Percentiles rank a stretch among this genome's conserved stretches.
These are phyloP conservation scores for Periconia sp. DNA, from an alignment of 2,329 filamentous ascomycete species.

Conservation along the genomic window DNA sequence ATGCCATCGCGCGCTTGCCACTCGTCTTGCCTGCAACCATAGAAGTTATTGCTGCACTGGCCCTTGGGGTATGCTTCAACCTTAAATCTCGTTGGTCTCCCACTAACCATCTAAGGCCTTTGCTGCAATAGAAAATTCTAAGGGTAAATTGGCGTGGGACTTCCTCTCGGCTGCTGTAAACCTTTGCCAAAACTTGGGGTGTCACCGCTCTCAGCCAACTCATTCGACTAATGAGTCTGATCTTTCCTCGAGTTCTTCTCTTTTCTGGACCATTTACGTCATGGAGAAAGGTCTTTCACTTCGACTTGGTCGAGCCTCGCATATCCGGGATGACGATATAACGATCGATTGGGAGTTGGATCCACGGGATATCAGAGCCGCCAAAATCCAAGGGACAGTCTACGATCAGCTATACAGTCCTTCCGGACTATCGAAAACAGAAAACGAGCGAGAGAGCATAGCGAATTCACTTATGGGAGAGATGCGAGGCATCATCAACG, in stretches of 20 bases:
- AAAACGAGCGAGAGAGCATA: slow-evolving; percentile 15
- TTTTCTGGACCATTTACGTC: slow-evolving; percentile 43
- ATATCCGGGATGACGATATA: slow-evolving; percentile 36
- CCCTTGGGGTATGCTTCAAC: no score
- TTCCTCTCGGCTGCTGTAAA: slow-evolving; percentile 39
- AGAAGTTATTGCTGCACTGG: no score
- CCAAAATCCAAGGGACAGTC: slow-evolving; percentile 32
- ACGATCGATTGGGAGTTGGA: slow-evolving; percentile 14
- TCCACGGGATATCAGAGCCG: slow-evolving; percentile 17
- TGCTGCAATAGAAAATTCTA: slow-evolving; percentile 37
- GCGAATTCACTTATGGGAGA: slow-evolving; percentile 20
- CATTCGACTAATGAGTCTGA: not conserved
- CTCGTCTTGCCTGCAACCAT: not conserved
- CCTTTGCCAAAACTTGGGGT: slow-evolving; percentile 36
- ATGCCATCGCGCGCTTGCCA: slow-evolving; percentile 25
- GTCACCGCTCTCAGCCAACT: slow-evolving; percentile 20
- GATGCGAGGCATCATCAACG: slow-evolving; percentile 17
- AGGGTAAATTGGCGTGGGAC: slow-evolving; percentile 35
- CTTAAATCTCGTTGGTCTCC: no score
- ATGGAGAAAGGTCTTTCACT: slow-evolving; percentile 43
- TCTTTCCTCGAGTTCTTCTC: slow-evolving; percentile 7
- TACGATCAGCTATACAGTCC: slow-evolving; percentile 41
- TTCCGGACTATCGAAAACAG: slow-evolving; percentile 7
- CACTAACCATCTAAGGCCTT: slow-evolving; percentile 27
- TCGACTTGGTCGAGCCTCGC: slow-evolving; percentile 37